Base-by-base conservation (phyloP, 768 basidiomycete species). In the Amanita exitialis region DNA sequence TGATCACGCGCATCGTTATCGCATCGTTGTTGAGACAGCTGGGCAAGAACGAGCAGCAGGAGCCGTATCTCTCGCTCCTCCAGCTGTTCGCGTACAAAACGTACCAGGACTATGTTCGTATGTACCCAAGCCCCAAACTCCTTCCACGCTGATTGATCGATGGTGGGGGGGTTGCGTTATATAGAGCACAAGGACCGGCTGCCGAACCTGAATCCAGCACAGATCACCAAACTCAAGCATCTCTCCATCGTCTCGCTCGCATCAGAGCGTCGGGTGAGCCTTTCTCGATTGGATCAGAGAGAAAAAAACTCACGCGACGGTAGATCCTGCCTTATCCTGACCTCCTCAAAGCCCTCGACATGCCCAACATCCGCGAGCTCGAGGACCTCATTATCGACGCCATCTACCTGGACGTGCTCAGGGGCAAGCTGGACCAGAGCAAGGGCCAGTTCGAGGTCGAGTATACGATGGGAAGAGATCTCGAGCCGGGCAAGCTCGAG, bases 371-470 rank as follows among this genome's bases (percentile, higher is more conserved):
- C 52, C 84, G 94, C 49, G 88, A 88, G 51, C 82, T 99, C 2
- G 95, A 99, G 65, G 94, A 97, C 66, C 80, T 97, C 56, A 89
- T 98, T 62, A 98, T 99, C 64, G 93, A 97, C 60, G 88, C 88
- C 9, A 93, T 97, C 65, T 98, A 97, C 67, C 80, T 89, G 36
- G 87, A 90, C 63, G 72, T 96, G 35, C 74, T 99, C 34, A 81
- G 82, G 45, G 95, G 92, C 8, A 92, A 90, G 61, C 83, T 99
- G 44, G 92, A 97, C 66, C 95, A 97, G 67, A 89, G 90, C 63
- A 79, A 89, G 58, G 80, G 83, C 56, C 84, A 91, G 57, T 74
- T 98, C 52, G 89, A 95, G 65, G 82, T 98, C 32, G 89, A 95
- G 66, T 92, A 90, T 61, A 90, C 87, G 0, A 83, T 93, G 74